Conservation (phyloP, 116 monocot species). For the Zostera marina region DNA sequence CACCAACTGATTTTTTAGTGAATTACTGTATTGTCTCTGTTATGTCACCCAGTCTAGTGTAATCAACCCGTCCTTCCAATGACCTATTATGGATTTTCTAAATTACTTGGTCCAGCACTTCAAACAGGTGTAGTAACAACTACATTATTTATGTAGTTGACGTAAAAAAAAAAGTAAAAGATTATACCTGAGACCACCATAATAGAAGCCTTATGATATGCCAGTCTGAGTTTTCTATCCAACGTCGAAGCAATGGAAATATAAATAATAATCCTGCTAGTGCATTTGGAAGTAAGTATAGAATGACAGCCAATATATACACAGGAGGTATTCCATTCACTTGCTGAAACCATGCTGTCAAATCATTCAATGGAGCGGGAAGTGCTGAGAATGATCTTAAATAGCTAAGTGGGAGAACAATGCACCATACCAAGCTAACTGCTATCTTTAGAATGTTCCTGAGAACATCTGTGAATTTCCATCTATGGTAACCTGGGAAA, state of each 20-base stretch:
- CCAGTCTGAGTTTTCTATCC: constrained; percentile 98
- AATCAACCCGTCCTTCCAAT: no score
- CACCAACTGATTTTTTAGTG: no score
- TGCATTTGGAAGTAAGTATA: constrained; percentile 83
- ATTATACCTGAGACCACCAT: constrained; percentile 98
- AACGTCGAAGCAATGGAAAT: constrained; percentile 78
- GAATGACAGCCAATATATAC: constrained; percentile 63
- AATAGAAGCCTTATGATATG: constrained; percentile 63
- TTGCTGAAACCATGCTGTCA: constrained; percentile 46
- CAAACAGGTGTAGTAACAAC: no score
- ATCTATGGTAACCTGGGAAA: constrained; percentile 91
- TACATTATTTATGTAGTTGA: no score
- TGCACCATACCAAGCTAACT: constrained; percentile 56
- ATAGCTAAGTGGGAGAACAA: constrained; percentile 70
- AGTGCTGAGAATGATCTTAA: constrained; percentile 22
- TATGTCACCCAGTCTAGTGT: no score
- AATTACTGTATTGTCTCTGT: no score
- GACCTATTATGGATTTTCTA: no score
- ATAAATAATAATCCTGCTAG: constrained; percentile 53
- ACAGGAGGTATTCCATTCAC: constrained; percentile 68
- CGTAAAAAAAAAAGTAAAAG: neutral
- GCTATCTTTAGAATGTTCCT: constrained; percentile 78
- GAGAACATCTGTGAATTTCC: constrained; percentile 63
- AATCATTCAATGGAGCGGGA: constrained; percentile 27
- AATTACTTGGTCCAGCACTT: no score